These are phyloP conservation scores for Aspergillus puulaauensis DNA, from an alignment of 2,329 filamentous ascomycete species.

Conservation along the genomic window DNA sequence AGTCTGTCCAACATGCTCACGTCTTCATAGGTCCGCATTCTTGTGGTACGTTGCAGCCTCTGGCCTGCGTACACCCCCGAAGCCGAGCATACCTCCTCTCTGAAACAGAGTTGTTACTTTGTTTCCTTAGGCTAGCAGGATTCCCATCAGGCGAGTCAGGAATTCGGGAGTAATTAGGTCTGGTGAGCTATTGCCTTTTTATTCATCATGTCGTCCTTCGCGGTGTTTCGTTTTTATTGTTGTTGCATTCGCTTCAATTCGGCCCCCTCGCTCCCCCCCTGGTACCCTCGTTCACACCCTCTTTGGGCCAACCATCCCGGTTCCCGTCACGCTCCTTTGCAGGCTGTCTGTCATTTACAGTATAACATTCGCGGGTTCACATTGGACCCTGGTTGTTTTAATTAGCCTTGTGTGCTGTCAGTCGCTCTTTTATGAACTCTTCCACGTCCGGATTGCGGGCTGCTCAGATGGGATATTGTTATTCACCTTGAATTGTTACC, in stretches of 20 bases:
- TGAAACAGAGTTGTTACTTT: slow-evolving; percentile 12
- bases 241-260: neutral
- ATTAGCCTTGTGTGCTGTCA: neutral
- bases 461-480: neutral
- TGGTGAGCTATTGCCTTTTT: slow-evolving; percentile 15
- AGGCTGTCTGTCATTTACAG: neutral
- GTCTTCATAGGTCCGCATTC: slow-evolving; percentile 17
- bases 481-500: neutral
- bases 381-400: neutral
- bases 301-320: neutral
- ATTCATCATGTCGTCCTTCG: slow-evolving; percentile 8
- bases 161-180: slow-evolving; percentile 14
- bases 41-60: slow-evolving; percentile 13
- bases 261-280: neutral
- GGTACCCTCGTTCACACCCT: neutral
- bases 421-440: neutral
- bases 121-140: slow-evolving; percentile 13
- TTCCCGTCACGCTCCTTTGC: slow-evolving; percentile 7
- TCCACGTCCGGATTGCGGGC: neutral
- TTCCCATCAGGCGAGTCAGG: slow-evolving; percentile 15
- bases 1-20: slow-evolving; percentile 11
- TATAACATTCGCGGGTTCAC: neutral
- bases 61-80: slow-evolving; percentile 5
- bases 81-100: slow-evolving; percentile 14
- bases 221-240: neutral